These are phyloP conservation scores for Leishmania amazonensis DNA, from an alignment of 208 protist genomes.

Conservation along the genomic window DNA sequence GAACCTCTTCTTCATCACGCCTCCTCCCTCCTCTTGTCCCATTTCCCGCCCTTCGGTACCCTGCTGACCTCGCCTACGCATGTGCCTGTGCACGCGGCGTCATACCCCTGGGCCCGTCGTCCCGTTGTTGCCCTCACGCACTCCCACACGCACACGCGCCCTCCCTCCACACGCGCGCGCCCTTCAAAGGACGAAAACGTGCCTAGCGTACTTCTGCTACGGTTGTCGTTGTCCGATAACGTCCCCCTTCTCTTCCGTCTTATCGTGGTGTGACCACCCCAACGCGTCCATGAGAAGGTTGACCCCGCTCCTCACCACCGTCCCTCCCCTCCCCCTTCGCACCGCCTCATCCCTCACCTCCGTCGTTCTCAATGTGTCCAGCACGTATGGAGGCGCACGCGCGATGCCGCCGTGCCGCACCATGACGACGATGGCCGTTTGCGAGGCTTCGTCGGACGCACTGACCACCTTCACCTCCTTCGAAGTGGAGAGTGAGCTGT, in stretches of 20 bases:
- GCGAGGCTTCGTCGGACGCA: background rate
- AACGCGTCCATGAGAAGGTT: background rate
- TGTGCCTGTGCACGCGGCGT: background rate
- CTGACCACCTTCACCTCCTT: constrained; percentile 22
- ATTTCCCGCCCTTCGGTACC: background rate
- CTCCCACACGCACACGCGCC: background rate
- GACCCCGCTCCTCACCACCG: background rate
- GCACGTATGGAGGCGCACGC: background rate
- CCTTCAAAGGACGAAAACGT: background rate
- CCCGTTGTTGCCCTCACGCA: background rate
- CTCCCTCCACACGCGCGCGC: background rate
- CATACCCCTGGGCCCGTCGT: background rate
- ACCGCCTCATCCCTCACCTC: background rate
- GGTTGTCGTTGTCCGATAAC: background rate
- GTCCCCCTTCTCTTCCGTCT: background rate
- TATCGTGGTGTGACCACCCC: background rate
- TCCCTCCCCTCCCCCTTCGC: background rate
- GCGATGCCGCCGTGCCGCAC: background rate
- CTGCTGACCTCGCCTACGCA: background rate
- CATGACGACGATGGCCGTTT: background rate
- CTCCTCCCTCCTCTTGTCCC: no score
- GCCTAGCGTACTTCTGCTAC: no score
- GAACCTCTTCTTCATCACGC: background rate
- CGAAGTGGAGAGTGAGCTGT: constrained; percentile 30
- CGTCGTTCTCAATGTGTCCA: background rate